These are phyloP conservation scores for Mimosa bimucronata DNA, from an alignment of 306 rosid genomes.

Conservation along the genomic window DNA sequence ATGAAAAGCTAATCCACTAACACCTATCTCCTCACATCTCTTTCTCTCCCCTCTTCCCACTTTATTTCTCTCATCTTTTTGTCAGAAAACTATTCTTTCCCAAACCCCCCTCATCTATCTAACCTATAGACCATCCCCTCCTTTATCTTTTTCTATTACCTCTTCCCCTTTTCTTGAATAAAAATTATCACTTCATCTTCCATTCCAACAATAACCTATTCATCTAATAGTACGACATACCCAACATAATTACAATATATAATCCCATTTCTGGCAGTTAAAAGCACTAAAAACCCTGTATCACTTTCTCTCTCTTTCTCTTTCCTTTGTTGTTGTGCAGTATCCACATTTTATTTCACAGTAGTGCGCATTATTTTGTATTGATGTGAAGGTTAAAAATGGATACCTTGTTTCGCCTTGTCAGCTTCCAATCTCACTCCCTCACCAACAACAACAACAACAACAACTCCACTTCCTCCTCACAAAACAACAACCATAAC, in stretches of 20 bases:
- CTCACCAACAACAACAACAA: constrained; percentile 40
- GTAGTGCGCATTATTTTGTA: neutral
- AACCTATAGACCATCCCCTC: neutral
- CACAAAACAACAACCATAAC: constrained; percentile 38
- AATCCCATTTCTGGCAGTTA: constrained; percentile 37
- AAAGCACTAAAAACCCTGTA: constrained; percentile 52
- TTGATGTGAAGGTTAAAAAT: constrained; percentile 54
- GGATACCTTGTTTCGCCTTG: constrained; percentile 97
- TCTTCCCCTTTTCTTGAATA: too few species aligned
- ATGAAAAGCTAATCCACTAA: constrained; percentile 81
- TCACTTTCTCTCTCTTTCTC: neutral
- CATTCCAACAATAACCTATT: too few species aligned
- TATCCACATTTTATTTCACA: neutral
- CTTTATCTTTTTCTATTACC: too few species aligned
- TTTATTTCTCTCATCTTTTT: constrained; percentile 54
- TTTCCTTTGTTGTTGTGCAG: too few species aligned
- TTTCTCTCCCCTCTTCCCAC: neutral
- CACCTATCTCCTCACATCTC: constrained; percentile 33
- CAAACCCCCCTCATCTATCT: constrained; percentile 44
- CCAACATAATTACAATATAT: constrained; percentile 19
- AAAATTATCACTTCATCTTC: too few species aligned
- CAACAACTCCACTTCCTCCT: constrained; percentile 75
- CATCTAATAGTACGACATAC: too few species aligned
- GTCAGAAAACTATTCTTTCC: constrained; percentile 68
- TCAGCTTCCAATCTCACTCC: constrained; percentile 67